Conservation (phyloP, 441 rosid genomes). For the Euphorbia celastroides region DNA sequence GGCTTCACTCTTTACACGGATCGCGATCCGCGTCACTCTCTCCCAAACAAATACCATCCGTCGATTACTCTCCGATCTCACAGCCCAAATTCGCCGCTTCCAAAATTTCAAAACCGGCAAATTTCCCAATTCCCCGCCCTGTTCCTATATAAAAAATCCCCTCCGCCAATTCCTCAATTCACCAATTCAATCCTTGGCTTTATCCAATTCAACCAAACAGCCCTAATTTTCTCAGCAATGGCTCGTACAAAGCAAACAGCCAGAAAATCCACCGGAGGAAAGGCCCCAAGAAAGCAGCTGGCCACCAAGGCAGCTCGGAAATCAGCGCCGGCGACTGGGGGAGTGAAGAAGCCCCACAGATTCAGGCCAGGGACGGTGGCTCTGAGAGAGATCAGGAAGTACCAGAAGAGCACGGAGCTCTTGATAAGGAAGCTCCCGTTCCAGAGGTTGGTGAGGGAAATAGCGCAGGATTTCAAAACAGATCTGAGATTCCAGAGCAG, state of each 20-base stretch:
- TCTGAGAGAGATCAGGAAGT: slow-evolving; percentile 48
- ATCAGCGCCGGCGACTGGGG: slow-evolving; percentile 62
- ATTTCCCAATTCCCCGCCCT: neutral
- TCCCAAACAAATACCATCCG: slow-evolving; percentile 13
- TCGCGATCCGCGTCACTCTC: slow-evolving; percentile 10
- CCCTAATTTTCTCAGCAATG: slow-evolving; percentile 17
- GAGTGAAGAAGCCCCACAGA: slow-evolving; percentile 66
- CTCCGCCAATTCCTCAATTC: neutral
- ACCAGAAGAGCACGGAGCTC: slow-evolving; percentile 60
- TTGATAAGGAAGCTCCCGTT: slow-evolving; percentile 57
- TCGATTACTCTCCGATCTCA: slow-evolving; percentile 9
- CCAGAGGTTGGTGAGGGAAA: slow-evolving; percentile 61
- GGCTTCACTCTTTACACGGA: slow-evolving; percentile 27
- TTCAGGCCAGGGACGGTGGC: slow-evolving; percentile 61
- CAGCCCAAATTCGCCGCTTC: neutral
- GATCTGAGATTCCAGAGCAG: slow-evolving; percentile 68
- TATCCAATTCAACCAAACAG: neutral
- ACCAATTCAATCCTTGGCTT: neutral
- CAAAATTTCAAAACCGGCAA: neutral
- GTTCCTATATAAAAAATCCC: neutral
- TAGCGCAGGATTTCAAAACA: slow-evolving; percentile 62
- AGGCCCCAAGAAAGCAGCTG: slow-evolving; percentile 63
- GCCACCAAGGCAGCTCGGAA: slow-evolving; percentile 66
- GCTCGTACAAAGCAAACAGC: slow-evolving; percentile 72
- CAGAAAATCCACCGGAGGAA: slow-evolving; percentile 53